Evolutionary conservation across 257 asterid species (phyloP).

Genomic region (Anisodus acutangulus): DNA sequence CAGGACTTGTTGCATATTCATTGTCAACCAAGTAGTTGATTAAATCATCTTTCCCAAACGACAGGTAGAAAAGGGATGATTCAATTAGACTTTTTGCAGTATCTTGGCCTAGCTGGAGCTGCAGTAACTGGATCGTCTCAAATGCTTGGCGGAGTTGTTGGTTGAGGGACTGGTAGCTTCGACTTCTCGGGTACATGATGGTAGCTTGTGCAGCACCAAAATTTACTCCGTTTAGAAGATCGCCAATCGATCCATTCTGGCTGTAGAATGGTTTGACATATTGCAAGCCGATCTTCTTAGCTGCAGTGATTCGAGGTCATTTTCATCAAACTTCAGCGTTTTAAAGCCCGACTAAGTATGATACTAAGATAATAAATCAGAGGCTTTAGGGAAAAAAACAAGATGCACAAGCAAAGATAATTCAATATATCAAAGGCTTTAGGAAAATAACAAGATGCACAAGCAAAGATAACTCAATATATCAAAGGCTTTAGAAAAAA

Average conservation of each 20-base stretch:
- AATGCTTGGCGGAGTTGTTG: constrained; percentile 66
- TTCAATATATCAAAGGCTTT: not conserved
- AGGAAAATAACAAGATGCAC: too few species aligned
- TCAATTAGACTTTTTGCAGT: constrained; percentile 44
- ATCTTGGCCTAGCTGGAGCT: constrained; percentile 61
- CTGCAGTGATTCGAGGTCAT: constrained; percentile 42
- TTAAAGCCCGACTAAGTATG: not conserved
- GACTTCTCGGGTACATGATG: constrained; percentile 49
- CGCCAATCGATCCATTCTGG: constrained; percentile 57
- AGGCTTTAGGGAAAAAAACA: too few species aligned
- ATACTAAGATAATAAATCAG: not conserved
- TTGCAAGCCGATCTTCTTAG: constrained; percentile 60
- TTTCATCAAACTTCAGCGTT: not conserved
- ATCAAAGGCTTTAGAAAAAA: not conserved
- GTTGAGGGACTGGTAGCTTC: constrained; percentile 62
- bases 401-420: not conserved
- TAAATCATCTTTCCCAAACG: constrained; percentile 68
- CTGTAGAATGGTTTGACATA: constrained; percentile 59
- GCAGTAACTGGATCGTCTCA: constrained; percentile 59
- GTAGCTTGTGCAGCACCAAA: constrained; percentile 67
- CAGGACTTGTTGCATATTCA: constrained; percentile 31
- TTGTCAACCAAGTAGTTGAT: constrained; percentile 43
- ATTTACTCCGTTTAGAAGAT: constrained; percentile 52
- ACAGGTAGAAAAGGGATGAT: constrained; percentile 66
- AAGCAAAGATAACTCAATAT: not conserved